These are phyloP conservation scores for Calophaca sinica DNA, from an alignment of 306 rosid genomes.

Conservation along the genomic window DNA sequence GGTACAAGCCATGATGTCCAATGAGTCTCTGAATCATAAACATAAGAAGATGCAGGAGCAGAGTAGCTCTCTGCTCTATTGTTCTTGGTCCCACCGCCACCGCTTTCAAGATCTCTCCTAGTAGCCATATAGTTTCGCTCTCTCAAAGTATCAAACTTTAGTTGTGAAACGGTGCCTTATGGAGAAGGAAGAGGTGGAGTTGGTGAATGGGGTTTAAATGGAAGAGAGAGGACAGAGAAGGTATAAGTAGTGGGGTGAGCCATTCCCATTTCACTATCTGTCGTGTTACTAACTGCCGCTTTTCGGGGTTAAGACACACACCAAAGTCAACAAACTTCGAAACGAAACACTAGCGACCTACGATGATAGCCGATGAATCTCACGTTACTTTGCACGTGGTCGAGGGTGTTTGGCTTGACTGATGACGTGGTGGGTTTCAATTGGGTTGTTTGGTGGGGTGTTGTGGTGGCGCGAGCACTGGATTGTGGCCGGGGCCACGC, in stretches of 20 bases:
- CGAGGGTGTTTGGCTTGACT: background rate
- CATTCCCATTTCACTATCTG: slow-evolving; percentile 32
- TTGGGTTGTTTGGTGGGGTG: background rate
- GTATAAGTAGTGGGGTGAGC: slow-evolving; percentile 14
- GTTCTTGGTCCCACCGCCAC: slow-evolving; percentile 55
- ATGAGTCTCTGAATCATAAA: slow-evolving; percentile 58
- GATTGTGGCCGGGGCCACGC: slow-evolving; percentile 10
- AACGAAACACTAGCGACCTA: background rate
- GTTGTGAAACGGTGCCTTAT: slow-evolving; percentile 33
- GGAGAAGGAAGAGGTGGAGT: slow-evolving; percentile 25
- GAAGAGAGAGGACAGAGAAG: background rate
- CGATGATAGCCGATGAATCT: background rate
- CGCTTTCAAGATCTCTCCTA: slow-evolving; percentile 63
- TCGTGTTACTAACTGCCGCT: slow-evolving; percentile 54
- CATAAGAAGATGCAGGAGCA: slow-evolving; percentile 48
- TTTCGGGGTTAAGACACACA: background rate
- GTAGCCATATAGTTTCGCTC: slow-evolving; percentile 34
- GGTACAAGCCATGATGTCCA: slow-evolving; percentile 92
- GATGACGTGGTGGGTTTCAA: slow-evolving; percentile 8
- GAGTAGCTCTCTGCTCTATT: slow-evolving; percentile 32
- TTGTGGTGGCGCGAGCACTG: background rate
- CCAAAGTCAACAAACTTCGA: background rate
- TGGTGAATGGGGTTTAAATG: slow-evolving; percentile 48
- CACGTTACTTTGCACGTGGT: slow-evolving; percentile 1
- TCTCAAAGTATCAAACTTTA: slow-evolving; percentile 23